Base-by-base conservation (phyloP, 345 rosid genomes). In the Hevea brasiliensis region DNA sequence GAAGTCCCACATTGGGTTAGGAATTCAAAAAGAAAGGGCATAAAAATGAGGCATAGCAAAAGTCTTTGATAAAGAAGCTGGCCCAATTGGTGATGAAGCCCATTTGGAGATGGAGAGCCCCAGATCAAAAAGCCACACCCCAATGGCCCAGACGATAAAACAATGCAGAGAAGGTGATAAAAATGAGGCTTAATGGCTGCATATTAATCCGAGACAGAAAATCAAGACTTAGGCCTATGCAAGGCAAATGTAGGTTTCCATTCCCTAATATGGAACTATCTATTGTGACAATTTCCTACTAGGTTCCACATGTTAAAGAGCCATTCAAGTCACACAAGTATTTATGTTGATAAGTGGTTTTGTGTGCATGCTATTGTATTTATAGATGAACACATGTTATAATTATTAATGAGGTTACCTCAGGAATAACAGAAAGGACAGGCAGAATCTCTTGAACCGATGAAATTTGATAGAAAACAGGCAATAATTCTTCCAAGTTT, bases 361-460 rank as follows among this genome's bases (percentile, higher is more conserved):
- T 2, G n/a, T 24, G 45, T 18, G 42, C 5, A 27, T 7, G 59
- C 21, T 23, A n/a, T 5, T 26, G 2, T 55, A 20, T 23, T 26
- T 14, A 12, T 47, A 21, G 29, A 57, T 20, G 12, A 44, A 67
- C 13, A 29, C 6, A 65, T 14, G 24, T 21, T 41, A 42, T 57
- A 59, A 47, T 56, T 18, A 47, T 21, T 26, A 3, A 66, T 7
- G 32, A 66, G 32, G 69, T 77, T 73, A 90, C 98, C 93, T 94
- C 97, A 18, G 88, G 80, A 81, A 94, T 76, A 71, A 81, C 81
- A 61, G 98, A 89, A 76, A 94, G 89, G 70, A 86, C 48, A 24
- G 91, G 90, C 44, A 89, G 76, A 68, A 94, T 77, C 66, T 90
- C 90, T 83, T 85, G 85, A 62, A 84, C 86, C 51, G 92, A 83